Conservation (phyloP, 225 moss, liverwort and hornwort genomes). For the Neckera pumila region DNA sequence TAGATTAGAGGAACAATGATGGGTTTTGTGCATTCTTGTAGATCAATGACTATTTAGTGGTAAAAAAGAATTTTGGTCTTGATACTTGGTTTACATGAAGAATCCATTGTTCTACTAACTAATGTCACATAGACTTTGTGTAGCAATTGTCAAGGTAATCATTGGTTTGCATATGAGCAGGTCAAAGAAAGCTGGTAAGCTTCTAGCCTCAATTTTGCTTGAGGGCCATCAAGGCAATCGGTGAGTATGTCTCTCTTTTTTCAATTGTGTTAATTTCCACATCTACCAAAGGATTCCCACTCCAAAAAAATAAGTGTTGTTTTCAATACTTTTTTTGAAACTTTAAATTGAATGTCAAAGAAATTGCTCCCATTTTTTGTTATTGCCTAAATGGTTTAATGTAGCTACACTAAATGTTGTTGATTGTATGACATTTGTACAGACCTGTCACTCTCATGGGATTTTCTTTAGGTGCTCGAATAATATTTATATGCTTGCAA, state of each 20-base stretch:
- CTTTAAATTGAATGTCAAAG: background rate
- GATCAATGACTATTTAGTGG: background rate
- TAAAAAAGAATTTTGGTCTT: background rate
- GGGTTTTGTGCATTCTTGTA: background rate
- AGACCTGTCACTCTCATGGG: conserved; percentile 85
- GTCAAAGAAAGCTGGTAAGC: conserved; percentile 83
- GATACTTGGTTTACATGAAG: background rate
- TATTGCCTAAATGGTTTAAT: background rate
- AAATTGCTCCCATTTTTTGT: no score
- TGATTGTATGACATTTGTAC: background rate
- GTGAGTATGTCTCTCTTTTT: background rate
- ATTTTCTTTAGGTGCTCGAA: conserved; percentile 70
- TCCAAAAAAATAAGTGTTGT: background rate
- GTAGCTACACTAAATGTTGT: background rate
- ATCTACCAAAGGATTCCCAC: background rate
- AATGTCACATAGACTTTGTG: background rate
- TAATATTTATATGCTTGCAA: conserved; percentile 80
- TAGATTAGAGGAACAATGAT: background rate
- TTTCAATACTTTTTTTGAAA: background rate
- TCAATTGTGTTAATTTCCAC: background rate
- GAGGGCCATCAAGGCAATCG: conserved; percentile 69
- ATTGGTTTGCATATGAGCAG: conserved; percentile 12
- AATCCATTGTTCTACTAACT: background rate
- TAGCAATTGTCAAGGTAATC: background rate
- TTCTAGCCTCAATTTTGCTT: conserved; percentile 62